Evolutionary conservation across 1,284 basidiomycete genomes (phyloP).

Genomic region (Afroboletus lepidellus): DNA sequence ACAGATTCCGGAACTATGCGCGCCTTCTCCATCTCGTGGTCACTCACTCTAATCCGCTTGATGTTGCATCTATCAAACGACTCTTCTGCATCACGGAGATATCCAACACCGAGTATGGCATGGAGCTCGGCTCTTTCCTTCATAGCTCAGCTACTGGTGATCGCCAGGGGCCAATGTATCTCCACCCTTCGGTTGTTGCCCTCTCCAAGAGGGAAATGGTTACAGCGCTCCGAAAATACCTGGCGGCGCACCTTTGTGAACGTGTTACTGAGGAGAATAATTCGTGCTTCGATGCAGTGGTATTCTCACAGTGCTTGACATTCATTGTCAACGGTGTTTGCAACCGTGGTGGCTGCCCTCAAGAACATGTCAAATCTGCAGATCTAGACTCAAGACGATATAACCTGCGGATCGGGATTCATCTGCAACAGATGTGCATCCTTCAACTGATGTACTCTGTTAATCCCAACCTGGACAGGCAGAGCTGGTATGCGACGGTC

Average conservation of each 20-base stretch:
- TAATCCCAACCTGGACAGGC: constrained; percentile 9
- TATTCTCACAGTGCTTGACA: constrained; percentile 42
- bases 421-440: constrained; percentile 49
- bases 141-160: constrained; percentile 9
- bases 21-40: constrained; percentile 35
- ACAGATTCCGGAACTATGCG: constrained; percentile 38
- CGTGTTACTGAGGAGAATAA: constrained; percentile 38
- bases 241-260: constrained; percentile 31
- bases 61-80: constrained; percentile 25
- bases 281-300: constrained; percentile 30
- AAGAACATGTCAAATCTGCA: constrained; percentile 35
- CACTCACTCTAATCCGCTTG: constrained; percentile 28
- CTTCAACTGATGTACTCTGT: constrained; percentile 34
- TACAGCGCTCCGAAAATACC: constrained; percentile 14
- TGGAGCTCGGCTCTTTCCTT: constrained; percentile 32
- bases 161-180: background rate
- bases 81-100: constrained; percentile 41
- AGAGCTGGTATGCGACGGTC: constrained; percentile 20
- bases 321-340: constrained; percentile 38
- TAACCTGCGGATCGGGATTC: constrained; percentile 41
- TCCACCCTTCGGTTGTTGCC: background rate
- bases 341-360: constrained; percentile 36
- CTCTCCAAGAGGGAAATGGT: constrained; percentile 14
- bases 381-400: constrained; percentile 35
- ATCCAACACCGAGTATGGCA: constrained; percentile 27